These are phyloP conservation scores for Rosa rugosa DNA, from an alignment of 306 rosid genomes.

Conservation along the genomic window DNA sequence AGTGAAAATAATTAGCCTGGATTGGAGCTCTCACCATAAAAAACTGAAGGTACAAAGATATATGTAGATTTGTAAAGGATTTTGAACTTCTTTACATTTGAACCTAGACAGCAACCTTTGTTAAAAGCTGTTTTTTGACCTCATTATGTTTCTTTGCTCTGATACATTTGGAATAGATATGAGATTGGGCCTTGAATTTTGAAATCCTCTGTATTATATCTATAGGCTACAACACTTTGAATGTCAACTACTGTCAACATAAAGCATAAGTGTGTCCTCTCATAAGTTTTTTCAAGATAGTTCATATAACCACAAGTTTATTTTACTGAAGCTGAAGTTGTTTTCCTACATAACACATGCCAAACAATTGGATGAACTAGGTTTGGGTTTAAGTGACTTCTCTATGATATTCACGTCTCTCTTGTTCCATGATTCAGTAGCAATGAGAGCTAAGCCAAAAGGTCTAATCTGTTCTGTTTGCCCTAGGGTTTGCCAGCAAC, in stretches of 20 bases:
- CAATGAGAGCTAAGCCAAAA: neutral
- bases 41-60: slow-evolving; percentile 44
- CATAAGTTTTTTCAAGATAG: neutral
- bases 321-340: neutral
- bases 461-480: neutral
- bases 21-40: slow-evolving; percentile 51
- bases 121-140: neutral
- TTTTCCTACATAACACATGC: neutral
- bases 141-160: neutral
- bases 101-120: neutral
- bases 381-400: neutral
- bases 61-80: slow-evolving; percentile 15
- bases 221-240: neutral
- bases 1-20: slow-evolving; percentile 69
- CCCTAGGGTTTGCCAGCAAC: neutral
- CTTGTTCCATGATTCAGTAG: neutral
- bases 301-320: neutral
- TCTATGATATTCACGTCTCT: neutral
- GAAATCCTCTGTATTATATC: too few species aligned
- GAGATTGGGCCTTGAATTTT: neutral
- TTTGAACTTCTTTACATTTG: slow-evolving; percentile 11
- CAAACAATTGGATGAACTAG: neutral
- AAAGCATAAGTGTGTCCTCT: neutral
- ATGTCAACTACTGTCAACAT: neutral
- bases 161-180: neutral